Evolutionary conservation across 108 stramenopile genomes (phyloP), one percentile per base, ranked within the genome.

Genomic region (Parietichytrium sp.): DNA sequence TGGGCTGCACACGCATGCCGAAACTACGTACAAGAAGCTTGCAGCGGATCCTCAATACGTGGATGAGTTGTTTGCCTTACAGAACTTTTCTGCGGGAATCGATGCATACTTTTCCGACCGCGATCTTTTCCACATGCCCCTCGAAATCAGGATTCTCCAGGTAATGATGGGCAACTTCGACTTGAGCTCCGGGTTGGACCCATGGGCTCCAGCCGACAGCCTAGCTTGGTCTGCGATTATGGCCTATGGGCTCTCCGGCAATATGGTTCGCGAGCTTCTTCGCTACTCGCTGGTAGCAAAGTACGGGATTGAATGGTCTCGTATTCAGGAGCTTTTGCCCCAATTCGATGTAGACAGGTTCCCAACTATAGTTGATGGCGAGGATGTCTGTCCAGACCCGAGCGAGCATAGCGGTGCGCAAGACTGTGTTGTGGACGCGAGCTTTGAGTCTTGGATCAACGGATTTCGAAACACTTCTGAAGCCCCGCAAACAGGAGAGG

Each of bases 161-260:
- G 10, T 36, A 12, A 10, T 72, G 13, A 18, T 72, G 3, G 78
- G 78, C 15, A 25, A 20, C 18, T n/a, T n/a, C n/a, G 29, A 26
- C 47, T 33, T n/a, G 4, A 42, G 61, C 27, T 33, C n/a, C 18
- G 48, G 49, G 27, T 20, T 55, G 16, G 61, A 45, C 13, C 82
- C 61, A 23, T 80, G 79, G 79, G 51, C 49, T 4, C 49, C 26
- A 3, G 80, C 23, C 3, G 82, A 82, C 50, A 48, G 45, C 10
- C 16, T 82, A 18, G 82, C 80, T 16, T 82, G 82, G 82, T 54
- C 23, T 7, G n/a, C 47, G 51, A 6, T 82, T 51, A 82, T 82
- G 82, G 16, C 72, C 6, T 82, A 36, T 26, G 72, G 80, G 16
- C 82, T 82, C 29, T 29, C 72, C 12, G 55, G 49, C 0, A 82